These are phyloP conservation scores for Nicotiana otophora DNA, from an alignment of 257 asterid genomes.

Conservation along the genomic window DNA sequence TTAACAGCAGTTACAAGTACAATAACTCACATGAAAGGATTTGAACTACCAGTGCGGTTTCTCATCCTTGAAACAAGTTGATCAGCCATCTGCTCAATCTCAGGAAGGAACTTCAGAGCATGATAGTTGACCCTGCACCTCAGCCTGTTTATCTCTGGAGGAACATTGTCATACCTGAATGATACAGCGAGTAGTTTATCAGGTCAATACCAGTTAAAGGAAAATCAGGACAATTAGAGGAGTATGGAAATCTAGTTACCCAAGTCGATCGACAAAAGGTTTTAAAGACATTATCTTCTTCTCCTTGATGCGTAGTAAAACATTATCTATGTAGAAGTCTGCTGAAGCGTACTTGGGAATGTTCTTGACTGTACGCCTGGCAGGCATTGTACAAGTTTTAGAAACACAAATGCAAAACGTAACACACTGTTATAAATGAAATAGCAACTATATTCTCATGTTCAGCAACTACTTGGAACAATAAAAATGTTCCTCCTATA, in stretches of 20 bases:
- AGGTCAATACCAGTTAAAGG: not conserved
- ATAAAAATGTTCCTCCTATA: not conserved
- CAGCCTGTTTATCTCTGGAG: constrained; percentile 90
- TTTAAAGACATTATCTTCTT: constrained; percentile 96
- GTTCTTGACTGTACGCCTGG: constrained; percentile 93
- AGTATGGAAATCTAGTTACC: constrained; percentile 50
- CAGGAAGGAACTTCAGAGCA: constrained; percentile 93
- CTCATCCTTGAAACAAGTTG: constrained; percentile 92
- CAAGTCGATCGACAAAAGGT: constrained; percentile 97
- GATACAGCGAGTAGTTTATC: constrained; percentile 9
- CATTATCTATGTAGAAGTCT: constrained; percentile 94
- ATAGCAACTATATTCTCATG: not conserved
- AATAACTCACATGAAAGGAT: constrained; percentile 83
- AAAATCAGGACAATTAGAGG: not conserved
- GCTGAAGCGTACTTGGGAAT: constrained; percentile 99
- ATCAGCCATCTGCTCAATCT: constrained; percentile 95
- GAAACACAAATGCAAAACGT: constrained; percentile 19
- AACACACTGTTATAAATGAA: not conserved
- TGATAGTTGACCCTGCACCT: constrained; percentile 99
- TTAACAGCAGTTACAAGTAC: constrained; percentile 6
- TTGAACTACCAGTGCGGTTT: constrained; percentile 79
- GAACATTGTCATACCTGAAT: constrained; percentile 91
- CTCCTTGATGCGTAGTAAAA: constrained; percentile 86
- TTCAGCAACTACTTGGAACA: not conserved
- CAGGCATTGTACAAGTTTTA: constrained; percentile 24